phyloP scores from a whole-genome alignment of 2,329 filamentous ascomycete species.

The Colletotrichum spaethianum region DNA sequence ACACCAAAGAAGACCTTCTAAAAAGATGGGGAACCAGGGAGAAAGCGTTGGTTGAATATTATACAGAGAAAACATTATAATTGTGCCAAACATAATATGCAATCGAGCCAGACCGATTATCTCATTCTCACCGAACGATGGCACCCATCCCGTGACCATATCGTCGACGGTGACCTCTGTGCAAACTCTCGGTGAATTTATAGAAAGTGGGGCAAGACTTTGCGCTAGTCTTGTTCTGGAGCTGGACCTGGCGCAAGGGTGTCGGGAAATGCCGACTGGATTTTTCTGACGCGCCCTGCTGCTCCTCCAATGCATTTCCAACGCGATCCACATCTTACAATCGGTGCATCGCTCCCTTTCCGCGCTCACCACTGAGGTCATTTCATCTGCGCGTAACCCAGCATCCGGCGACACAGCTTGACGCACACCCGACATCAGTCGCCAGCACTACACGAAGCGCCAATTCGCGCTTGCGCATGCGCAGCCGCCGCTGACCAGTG shows the following conservation, averaged over 20 bases:
- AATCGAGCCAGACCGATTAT: neutral
- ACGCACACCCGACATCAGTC: neutral
- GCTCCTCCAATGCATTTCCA: constrained; percentile 37
- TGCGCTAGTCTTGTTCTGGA: constrained; percentile 22
- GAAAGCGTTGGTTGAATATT: neutral
- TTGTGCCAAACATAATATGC: no score
- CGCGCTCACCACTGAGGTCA: constrained; percentile 7
- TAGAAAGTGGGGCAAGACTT: neutral
- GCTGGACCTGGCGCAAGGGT: constrained; percentile 7
- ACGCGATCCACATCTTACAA: constrained; percentile 40
- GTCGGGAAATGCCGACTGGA: constrained; percentile 38
- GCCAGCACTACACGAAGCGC: neutral
- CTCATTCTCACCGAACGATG: neutral
- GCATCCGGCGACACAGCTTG: neutral
- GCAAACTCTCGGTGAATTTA: neutral
- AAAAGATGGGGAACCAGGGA: neutral
- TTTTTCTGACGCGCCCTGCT: constrained; percentile 41
- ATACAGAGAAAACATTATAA: rapidly evolving
- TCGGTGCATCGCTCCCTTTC: constrained; percentile 29
- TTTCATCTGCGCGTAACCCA: constrained; percentile 24
- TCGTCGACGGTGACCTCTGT: neutral
- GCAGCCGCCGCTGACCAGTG: neutral
- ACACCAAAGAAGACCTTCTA: constrained; percentile 2
- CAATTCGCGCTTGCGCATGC: constrained; percentile 21
- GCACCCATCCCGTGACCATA: neutral